A percentile compares a stretch with the other conserved stretches of the same genome.
Conservation (phyloP, 2,329 filamentous ascomycete species). For the Aspergillus sp. region DNA sequence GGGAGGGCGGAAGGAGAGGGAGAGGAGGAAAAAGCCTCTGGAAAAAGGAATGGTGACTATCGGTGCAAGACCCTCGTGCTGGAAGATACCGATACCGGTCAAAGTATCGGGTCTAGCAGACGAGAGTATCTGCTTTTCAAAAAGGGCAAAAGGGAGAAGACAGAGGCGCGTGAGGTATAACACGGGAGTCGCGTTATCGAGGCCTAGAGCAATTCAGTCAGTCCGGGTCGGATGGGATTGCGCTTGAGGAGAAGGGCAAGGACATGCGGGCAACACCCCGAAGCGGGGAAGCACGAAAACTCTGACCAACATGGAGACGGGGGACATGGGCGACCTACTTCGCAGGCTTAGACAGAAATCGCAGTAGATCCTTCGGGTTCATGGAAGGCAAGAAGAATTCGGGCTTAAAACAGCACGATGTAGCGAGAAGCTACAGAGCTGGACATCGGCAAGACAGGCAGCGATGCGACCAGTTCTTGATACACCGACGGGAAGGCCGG, state of each 20-base stretch:
- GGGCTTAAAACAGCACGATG: slow-evolving; percentile 32
- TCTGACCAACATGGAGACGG: not conserved
- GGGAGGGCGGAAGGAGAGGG: slow-evolving; percentile 81
- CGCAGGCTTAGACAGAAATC: slow-evolving; percentile 90
- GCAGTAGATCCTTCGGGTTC: slow-evolving; percentile 85
- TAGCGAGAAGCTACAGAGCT: slow-evolving; percentile 32
- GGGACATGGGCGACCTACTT: slow-evolving; percentile 60
- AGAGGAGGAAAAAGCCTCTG: slow-evolving; percentile 73
- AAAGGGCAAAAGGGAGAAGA: slow-evolving; percentile 17
- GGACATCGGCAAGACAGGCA: slow-evolving; percentile 28
- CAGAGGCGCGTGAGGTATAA: slow-evolving; percentile 10
- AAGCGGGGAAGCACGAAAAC: slow-evolving; percentile 1
- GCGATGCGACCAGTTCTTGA: not conserved
- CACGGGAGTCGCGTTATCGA: slow-evolving; percentile 55
- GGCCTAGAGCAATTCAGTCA: slow-evolving; percentile 47
- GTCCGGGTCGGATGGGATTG: slow-evolving; percentile 1
- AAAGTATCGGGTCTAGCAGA: slow-evolving; percentile 84
- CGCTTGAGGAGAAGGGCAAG: not conserved
- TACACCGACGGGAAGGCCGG: no score
- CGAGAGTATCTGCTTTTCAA: slow-evolving; percentile 60
- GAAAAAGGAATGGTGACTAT: slow-evolving; percentile 83
- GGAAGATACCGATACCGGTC: slow-evolving; percentile 78
- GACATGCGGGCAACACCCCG: not conserved
- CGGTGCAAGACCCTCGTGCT: slow-evolving; percentile 57
- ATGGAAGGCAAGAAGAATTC: slow-evolving; percentile 61